Conservation (phyloP, 352 stramenopile species). For the Pythium aquatile region DNA sequence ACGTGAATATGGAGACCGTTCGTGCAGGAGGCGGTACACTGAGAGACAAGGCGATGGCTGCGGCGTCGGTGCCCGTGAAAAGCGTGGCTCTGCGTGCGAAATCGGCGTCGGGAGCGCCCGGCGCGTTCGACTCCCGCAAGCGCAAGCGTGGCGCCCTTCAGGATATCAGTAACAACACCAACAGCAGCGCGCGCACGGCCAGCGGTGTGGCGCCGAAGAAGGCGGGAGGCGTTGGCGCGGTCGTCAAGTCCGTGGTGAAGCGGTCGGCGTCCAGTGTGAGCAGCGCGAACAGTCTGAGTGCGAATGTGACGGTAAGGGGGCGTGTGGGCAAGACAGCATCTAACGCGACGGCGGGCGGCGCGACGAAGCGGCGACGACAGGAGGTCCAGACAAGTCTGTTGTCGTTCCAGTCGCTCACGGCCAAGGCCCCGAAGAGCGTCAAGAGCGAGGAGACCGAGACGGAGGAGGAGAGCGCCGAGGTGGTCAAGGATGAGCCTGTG, state of each 20-base stretch:
- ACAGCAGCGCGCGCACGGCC: conserved; percentile 33
- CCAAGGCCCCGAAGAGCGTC: conserved; percentile 19
- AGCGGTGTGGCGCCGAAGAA: conserved; percentile 29
- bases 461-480: neutral
- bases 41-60: neutral
- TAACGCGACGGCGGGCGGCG: neutral
- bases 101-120: neutral
- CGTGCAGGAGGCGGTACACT: neutral
- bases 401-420: conserved; percentile 47
- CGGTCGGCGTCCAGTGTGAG: neutral
- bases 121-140: conserved; percentile 46
- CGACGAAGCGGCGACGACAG: conserved; percentile 33
- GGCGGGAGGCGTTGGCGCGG: conserved; percentile 8
- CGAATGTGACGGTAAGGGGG: conserved; percentile 4
- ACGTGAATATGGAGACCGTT: conserved; percentile 10
- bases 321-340: conserved; percentile 11
- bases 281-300: conserved; percentile 1
- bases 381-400: conserved; percentile 76
- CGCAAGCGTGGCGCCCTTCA: conserved; percentile 74
- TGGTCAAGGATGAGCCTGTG: neutral
- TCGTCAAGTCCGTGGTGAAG: conserved; percentile 15
- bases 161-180: conserved; percentile 75
- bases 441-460: conserved; percentile 16
- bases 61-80: conserved; percentile 7
- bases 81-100: conserved; percentile 2